Evolutionary conservation across 306 rosid genomes (phyloP).

Genomic region (Ziziphus jujuba): DNA sequence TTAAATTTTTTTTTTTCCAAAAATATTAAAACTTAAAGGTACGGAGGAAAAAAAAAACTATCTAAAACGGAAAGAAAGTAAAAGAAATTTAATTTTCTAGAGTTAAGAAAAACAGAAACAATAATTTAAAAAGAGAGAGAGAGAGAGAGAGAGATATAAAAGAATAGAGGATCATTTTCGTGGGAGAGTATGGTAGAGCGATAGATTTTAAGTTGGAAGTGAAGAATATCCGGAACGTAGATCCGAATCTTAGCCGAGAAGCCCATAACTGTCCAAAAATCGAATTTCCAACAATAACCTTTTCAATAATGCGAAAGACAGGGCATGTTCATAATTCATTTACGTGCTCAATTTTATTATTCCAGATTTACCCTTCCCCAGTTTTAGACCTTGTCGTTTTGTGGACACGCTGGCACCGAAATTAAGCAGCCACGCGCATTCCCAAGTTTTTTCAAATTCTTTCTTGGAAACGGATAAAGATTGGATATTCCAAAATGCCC

Average conservation of each 20-base stretch:
- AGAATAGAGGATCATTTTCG: background rate
- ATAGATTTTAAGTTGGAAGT: background rate
- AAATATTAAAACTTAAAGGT: too few relatives aligned
- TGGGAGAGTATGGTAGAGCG: background rate
- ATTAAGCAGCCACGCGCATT: background rate
- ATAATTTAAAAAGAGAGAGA: background rate
- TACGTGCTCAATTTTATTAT: background rate
- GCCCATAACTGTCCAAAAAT: background rate
- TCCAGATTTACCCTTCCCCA: conserved; percentile 11
- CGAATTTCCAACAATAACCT: background rate
- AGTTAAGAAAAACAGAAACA: too few relatives aligned
- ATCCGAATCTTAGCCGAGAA: conserved; percentile 22
- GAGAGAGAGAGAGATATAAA: background rate
- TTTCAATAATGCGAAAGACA: background rate
- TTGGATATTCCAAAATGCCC: conserved; percentile 54
- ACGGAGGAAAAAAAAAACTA: too few relatives aligned
- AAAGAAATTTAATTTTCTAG: too few relatives aligned
- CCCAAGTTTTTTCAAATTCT: background rate
- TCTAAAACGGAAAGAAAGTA: too few relatives aligned
- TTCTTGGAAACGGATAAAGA: background rate
- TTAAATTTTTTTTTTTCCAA: too few relatives aligned
- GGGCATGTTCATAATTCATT: background rate
- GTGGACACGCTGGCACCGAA: background rate
- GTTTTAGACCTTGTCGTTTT: background rate
- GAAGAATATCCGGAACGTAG: conserved; percentile 16